A percentile compares a stretch with the other conserved stretches of the same genome.
phyloP scores from a whole-genome alignment of 2,329 filamentous ascomycete genomes.

The Aspergillus niger region DNA sequence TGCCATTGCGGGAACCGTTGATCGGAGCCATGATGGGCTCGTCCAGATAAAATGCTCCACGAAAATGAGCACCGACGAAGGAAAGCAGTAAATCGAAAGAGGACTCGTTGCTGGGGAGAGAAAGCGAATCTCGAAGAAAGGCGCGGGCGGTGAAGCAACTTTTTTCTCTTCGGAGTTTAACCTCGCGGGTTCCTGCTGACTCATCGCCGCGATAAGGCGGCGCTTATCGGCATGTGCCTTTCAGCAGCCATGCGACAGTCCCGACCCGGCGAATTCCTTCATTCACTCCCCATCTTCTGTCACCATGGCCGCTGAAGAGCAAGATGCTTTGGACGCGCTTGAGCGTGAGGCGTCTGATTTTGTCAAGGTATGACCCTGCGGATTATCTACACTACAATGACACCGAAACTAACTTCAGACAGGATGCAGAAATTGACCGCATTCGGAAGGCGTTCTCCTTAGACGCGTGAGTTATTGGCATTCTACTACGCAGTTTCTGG shows the following conservation, averaged over 20 bases:
- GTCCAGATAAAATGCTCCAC: neutral
- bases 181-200: slow-evolving; percentile 29
- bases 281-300: neutral
- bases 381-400: neutral
- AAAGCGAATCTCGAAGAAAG: slow-evolving; percentile 11
- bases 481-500: neutral
- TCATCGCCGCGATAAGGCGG: slow-evolving; percentile 39
- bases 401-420: neutral
- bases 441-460: slow-evolving; percentile 88
- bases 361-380: slow-evolving; percentile 65
- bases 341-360: slow-evolving; percentile 87
- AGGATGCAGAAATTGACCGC: slow-evolving; percentile 95
- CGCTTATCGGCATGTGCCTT: slow-evolving; percentile 15
- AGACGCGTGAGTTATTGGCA: slow-evolving; percentile 58
- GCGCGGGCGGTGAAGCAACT: slow-evolving; percentile 28
- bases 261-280: neutral
- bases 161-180: slow-evolving; percentile 29
- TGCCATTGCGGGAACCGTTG: slow-evolving; percentile 30
- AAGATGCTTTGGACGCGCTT: slow-evolving; percentile 76
- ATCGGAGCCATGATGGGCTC: slow-evolving; percentile 37
- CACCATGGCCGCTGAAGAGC: slow-evolving; percentile 62
- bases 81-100: neutral
- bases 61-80: neutral
- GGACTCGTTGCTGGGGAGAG: slow-evolving; percentile 5
- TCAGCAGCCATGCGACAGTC: neutral